phyloP scores from a whole-genome alignment of 2,329 filamentous ascomycete genomes.

The Capronia coronata region DNA sequence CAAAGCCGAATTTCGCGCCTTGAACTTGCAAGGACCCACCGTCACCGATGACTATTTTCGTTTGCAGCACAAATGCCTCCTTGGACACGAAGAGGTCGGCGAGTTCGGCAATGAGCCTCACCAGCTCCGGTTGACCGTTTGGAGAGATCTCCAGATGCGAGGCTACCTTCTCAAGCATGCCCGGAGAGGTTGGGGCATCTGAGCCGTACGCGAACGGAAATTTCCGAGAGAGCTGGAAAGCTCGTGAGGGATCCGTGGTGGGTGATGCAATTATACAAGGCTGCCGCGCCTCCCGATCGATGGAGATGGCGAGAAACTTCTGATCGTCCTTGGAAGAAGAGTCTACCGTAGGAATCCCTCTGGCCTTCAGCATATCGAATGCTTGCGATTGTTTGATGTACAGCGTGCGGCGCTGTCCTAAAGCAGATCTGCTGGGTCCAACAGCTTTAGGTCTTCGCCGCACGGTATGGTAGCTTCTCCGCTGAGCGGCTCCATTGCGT shows the following conservation, averaged over 20 bases:
- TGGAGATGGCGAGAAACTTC: conserved; percentile 55
- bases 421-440: not conserved
- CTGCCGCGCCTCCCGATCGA: conserved; percentile 56
- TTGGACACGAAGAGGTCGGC: conserved; percentile 56
- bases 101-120: conserved; percentile 48
- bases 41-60: conserved; percentile 41
- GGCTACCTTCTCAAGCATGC: conserved; percentile 37
- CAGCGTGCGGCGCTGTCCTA: conserved; percentile 45
- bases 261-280: conserved; percentile 61
- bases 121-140: conserved; percentile 42
- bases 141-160: conserved; percentile 50
- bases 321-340: conserved; percentile 36
- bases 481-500: conserved; percentile 34
- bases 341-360: conserved; percentile 42
- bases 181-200: conserved; percentile 42
- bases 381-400: conserved; percentile 52
- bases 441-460: conserved; percentile 29
- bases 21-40: conserved; percentile 45
- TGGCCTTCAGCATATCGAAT: conserved; percentile 50
- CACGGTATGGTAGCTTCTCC: conserved; percentile 50
- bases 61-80: conserved; percentile 58
- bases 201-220: conserved; percentile 58
- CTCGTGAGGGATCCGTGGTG: conserved; percentile 39
- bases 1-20: conserved; percentile 57
- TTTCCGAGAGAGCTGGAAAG: conserved; percentile 42